These are phyloP conservation scores for Cornus florida DNA, from an alignment of 148 eudicot genomes.

Conservation along the genomic window DNA sequence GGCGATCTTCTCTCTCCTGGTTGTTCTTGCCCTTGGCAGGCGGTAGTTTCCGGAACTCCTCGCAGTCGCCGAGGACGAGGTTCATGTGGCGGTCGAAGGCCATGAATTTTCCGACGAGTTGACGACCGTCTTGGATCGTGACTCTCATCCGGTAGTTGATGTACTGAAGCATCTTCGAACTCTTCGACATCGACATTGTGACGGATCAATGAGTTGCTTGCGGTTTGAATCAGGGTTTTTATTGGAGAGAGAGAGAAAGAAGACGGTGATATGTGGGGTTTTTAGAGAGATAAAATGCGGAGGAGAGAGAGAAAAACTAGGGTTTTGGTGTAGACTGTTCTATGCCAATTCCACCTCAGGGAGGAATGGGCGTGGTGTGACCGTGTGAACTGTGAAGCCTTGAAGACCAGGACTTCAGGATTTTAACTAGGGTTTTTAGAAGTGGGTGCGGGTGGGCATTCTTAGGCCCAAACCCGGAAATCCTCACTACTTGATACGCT, in stretches of 20 bases:
- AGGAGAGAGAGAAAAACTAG: neutral
- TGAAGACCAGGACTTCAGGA: too few relatives aligned
- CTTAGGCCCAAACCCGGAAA: too few relatives aligned
- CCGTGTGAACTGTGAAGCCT: too few relatives aligned
- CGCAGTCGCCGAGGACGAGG: conserved; percentile 93
- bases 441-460: too few relatives aligned
- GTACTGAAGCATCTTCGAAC: conserved; percentile 94
- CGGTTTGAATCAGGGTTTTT: neutral
- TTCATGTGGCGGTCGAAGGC: conserved; percentile 99
- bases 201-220: neutral
- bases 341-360: too few relatives aligned
- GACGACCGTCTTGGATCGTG: conserved; percentile 91
- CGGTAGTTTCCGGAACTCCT: conserved; percentile 85
- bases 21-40: conserved; percentile 60
- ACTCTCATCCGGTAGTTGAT: conserved; percentile 96
- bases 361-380: too few relatives aligned
- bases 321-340: neutral
- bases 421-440: too few relatives aligned
- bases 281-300: neutral
- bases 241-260: neutral
- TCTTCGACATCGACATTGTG: conserved; percentile 94
- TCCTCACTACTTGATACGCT: too few relatives aligned
- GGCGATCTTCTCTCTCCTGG: conserved; percentile 68
- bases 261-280: neutral
- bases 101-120: conserved; percentile 88